These are phyloP conservation scores for Tylopilus felleus DNA, from an alignment of 768 basidiomycete species.

Conservation along the genomic window DNA sequence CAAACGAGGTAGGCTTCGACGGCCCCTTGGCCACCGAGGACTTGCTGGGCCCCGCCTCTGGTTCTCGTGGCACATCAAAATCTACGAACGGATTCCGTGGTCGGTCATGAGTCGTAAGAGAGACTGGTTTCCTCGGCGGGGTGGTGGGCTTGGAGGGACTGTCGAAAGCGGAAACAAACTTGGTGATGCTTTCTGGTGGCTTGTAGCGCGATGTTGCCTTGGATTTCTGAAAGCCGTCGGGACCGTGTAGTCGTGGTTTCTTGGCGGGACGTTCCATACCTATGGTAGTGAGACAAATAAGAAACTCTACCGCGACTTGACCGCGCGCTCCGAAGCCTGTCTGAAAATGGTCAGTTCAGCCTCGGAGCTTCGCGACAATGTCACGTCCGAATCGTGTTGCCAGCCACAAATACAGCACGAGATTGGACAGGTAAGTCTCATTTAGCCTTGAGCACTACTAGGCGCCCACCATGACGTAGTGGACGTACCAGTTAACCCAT, in stretches of 20 bases:
- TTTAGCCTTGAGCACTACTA: too few relatives aligned
- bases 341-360: too few relatives aligned
- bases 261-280: slow-evolving; percentile 15
- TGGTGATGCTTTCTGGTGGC: slow-evolving; percentile 23
- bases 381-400: too few relatives aligned
- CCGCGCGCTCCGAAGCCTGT: too few relatives aligned
- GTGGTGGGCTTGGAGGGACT: not conserved
- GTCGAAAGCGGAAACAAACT: slow-evolving; percentile 30
- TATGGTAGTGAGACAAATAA: not conserved
- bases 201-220: slow-evolving; percentile 22
- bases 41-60: slow-evolving; percentile 12
- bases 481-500: too few relatives aligned
- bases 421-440: too few relatives aligned
- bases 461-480: too few relatives aligned
- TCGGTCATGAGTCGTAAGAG: slow-evolving; percentile 8
- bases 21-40: slow-evolving; percentile 2
- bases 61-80: not conserved
- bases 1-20: slow-evolving; percentile 7
- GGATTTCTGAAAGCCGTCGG: slow-evolving; percentile 30
- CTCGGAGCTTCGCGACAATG: too few relatives aligned
- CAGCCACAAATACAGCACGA: too few relatives aligned
- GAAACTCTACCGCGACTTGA: too few relatives aligned
- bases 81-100: slow-evolving; percentile 24
- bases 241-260: slow-evolving; percentile 21
- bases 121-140: not conserved